Evolutionary conservation across 225 moss, liverwort and hornwort genomes (phyloP).

Genomic region (Climacium dendroides): DNA sequence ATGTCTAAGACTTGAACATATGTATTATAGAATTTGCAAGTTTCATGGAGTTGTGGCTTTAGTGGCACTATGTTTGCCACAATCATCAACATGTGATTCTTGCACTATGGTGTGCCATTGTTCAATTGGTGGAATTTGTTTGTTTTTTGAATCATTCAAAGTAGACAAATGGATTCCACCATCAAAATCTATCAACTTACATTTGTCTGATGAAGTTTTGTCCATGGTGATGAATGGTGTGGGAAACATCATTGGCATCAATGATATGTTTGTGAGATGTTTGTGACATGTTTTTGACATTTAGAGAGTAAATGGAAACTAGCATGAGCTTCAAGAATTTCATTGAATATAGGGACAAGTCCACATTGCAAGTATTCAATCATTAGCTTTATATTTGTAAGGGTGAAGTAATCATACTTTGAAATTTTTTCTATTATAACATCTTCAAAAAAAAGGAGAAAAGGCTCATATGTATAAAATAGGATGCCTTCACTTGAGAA

Average conservation of each 20-base stretch:
- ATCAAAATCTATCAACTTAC: not conserved
- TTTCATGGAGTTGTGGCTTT: not conserved
- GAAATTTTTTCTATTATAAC: not conserved
- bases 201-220: not conserved
- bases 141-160: not conserved
- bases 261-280: too few relatives aligned
- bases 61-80: too few relatives aligned
- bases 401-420: accelerated
- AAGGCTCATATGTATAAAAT: not conserved
- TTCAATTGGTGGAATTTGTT: not conserved
- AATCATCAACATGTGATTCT: not conserved
- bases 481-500: not conserved
- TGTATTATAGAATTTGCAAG: accelerated
- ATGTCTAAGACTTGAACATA: accelerated
- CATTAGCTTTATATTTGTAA: not conserved
- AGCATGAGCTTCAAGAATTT: accelerated
- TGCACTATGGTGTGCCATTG: not conserved
- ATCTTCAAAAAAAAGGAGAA: not conserved
- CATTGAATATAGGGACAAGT: not conserved
- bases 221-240: not conserved
- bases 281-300: too few relatives aligned
- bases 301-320: accelerated
- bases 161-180: accelerated
- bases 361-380: not conserved
- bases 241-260: not conserved